phyloP scores from a whole-genome alignment of 768 basidiomycete genomes.

The Royoungia palumana region DNA sequence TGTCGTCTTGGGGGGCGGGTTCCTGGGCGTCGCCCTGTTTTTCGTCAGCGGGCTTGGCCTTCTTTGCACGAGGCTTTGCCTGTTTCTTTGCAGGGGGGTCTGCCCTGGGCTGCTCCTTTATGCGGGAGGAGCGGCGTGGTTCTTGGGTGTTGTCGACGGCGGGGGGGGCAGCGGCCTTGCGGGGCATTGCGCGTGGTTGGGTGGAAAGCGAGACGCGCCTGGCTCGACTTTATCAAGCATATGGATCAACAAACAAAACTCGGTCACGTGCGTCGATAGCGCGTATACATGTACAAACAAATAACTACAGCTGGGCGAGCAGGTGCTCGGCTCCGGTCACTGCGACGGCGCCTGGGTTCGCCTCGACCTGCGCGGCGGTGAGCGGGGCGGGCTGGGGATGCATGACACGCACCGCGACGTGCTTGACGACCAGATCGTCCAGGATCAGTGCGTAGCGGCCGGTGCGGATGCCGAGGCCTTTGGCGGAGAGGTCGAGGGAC shows the following conservation, averaged over 20 bases:
- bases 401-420: constrained; percentile 52
- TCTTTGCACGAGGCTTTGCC: constrained; percentile 58
- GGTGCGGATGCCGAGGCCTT: constrained; percentile 57
- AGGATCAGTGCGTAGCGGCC: constrained; percentile 61
- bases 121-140: constrained; percentile 72
- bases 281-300: constrained; percentile 33
- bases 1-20: constrained; percentile 33
- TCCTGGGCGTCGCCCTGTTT: constrained; percentile 48
- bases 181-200: constrained; percentile 48
- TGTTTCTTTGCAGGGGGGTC: constrained; percentile 54
- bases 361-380: constrained; percentile 12
- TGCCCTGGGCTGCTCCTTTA: constrained; percentile 66
- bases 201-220: constrained; percentile 31
- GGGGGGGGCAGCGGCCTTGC: constrained; percentile 56
- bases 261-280: constrained; percentile 30
- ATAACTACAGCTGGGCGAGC: constrained; percentile 12
- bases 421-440: constrained; percentile 68
- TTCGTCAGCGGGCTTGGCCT: constrained; percentile 35
- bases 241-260: constrained; percentile 35
- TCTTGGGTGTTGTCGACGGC: constrained; percentile 36
- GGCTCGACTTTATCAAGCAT: constrained; percentile 30
- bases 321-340: constrained; percentile 14
- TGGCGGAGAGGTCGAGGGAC: constrained; percentile 46
- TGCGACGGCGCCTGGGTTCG: neutral
- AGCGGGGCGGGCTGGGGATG: neutral